Evolutionary conservation across 768 basidiomycete species (phyloP), one percentile per base, ranked within the genome.

Genomic region (Leucocoprinus sp.): DNA sequence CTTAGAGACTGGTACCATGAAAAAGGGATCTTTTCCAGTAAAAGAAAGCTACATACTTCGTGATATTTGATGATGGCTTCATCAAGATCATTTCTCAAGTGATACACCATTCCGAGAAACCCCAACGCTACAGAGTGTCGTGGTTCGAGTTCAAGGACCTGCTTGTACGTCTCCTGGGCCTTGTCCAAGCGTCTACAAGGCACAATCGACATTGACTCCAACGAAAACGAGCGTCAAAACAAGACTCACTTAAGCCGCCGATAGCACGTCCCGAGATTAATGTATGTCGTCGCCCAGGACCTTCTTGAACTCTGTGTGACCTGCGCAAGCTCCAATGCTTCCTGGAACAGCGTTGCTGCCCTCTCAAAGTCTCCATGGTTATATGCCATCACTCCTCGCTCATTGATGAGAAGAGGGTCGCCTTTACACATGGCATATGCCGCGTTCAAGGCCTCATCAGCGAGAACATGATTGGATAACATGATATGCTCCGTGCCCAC

Each of bases 401-500:
- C 96, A 57, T 98, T 98, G 45, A 84, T 71, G 37, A 97, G 69
- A 45, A 97, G 66, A 28, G 96, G 93, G 57, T 99, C 96, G 7
- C 77, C 80, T 50, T 84, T 76, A 57, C 93, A 93, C 68, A 93
- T 82, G 3, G 72, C 64, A 53, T 81, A 68, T 3, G 93, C 84
- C 1, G 93, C 89, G 50, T 78, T 72, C 33, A 99, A 71, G 14
- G 95, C 87, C 57, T 98, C 95, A 39, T 88, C 83, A 3, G 96
- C 96, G 36, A 91, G 71, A 18, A 64, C 59, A 52, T 79, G 72
- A 51, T 97, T 91, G 22, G 84, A 86, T 5, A 99, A 71, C 57
- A 84, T 83, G 28, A 99, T 88, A 54, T 98, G 89, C 62, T 99
- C 95, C 93, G 97, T 98, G 5, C 95, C 96, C 37, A 98, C 90